Percentiles rank a stretch among this genome's conserved stretches.
These are phyloP conservation scores for Lachnellula occidentalis DNA, from an alignment of 2,329 filamentous ascomycete species.

Conservation along the genomic window DNA sequence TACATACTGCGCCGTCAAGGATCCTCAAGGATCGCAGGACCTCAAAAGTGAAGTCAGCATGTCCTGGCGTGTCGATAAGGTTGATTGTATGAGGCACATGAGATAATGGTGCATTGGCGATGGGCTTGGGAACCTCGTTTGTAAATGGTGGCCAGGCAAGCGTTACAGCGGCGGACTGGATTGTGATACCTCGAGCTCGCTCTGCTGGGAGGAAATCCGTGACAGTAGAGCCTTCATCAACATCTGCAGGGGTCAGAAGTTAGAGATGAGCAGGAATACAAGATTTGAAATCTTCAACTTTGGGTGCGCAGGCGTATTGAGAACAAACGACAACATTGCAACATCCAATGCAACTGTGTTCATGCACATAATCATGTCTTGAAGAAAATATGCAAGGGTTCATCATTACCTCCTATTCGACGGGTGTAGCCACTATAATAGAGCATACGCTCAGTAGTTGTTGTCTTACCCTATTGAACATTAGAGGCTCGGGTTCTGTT, in stretches of 20 bases:
- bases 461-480: constrained; percentile 72
- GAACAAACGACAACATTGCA: neutral
- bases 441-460: constrained; percentile 97
- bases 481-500: neutral
- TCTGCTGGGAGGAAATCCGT: constrained; percentile 96
- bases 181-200: constrained; percentile 87
- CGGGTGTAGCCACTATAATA: constrained; percentile 90
- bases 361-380: neutral
- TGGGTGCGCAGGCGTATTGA: too few relatives aligned
- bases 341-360: too few relatives aligned
- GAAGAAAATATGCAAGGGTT: neutral
- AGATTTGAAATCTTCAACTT: too few relatives aligned
- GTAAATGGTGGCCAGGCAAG: constrained; percentile 76
- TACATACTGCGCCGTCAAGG: constrained; percentile 85
- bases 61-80: constrained; percentile 91
- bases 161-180: constrained; percentile 93
- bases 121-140: constrained; percentile 13
- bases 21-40: constrained; percentile 86
- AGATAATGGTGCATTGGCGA: constrained; percentile 43
- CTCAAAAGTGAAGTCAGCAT: constrained; percentile 97
- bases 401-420: constrained; percentile 62
- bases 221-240: constrained; percentile 93
- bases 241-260: constrained; percentile 48
- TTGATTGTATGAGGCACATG: constrained; percentile 67
- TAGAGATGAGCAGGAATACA: neutral